Conservation (phyloP, 495 filamentous ascomycete genomes). For the Massariosphaeria phaeospora region DNA sequence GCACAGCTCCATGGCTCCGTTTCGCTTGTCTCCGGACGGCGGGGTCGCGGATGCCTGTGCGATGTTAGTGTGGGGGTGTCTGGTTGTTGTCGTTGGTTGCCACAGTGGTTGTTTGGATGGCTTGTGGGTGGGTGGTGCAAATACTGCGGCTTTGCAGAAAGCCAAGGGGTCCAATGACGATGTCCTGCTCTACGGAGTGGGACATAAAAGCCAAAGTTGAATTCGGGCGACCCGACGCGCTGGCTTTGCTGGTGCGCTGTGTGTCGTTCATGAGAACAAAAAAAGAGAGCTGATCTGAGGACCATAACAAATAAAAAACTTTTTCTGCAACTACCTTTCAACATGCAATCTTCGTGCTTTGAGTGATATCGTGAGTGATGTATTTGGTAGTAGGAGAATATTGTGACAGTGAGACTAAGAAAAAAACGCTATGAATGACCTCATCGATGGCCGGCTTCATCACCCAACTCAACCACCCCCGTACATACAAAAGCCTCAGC, state of each 20-base stretch:
- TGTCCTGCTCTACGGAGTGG: conserved; percentile 1
- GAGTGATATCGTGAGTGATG: neutral
- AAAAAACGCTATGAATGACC: conserved; percentile 20
- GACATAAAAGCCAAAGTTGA: conserved; percentile 21
- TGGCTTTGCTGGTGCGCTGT: neutral
- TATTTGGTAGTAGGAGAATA: conserved; percentile 16
- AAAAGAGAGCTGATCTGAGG: conserved; percentile 25
- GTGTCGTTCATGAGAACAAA: conserved; percentile 12
- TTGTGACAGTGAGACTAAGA: conserved; percentile 1
- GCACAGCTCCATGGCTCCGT: no score
- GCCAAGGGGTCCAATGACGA: conserved; percentile 16
- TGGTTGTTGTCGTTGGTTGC: conserved; percentile 6
- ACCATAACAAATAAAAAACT: conserved; percentile 1
- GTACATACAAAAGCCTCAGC: neutral
- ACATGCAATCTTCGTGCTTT: no score
- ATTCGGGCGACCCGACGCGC: conserved; percentile 3
- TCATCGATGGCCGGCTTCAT: neutral
- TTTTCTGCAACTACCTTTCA: neutral
- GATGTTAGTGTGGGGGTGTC: conserved; percentile 1
- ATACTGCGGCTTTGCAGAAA: no score
- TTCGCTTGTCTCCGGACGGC: neutral
- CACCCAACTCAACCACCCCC: neutral
- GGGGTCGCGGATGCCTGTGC: neutral
- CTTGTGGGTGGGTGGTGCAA: neutral
- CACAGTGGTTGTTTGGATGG: neutral